Evolutionary conservation across 306 rosid genomes (phyloP).

Genomic region (Acacia confusa): DNA sequence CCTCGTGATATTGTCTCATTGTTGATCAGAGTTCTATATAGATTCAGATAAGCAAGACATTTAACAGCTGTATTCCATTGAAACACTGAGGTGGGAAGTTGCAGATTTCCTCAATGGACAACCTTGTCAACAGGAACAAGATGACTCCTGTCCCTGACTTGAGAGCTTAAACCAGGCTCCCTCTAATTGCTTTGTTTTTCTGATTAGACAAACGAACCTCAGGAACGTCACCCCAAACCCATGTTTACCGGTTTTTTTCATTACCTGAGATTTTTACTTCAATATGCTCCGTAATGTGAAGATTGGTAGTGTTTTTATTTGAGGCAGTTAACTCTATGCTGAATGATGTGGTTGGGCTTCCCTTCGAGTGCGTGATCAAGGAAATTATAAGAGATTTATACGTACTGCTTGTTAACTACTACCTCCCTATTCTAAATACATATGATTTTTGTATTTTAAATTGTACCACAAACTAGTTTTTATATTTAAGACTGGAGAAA

Average conservation of each 20-base stretch:
- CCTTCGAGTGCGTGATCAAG: background rate
- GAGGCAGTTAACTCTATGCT: background rate
- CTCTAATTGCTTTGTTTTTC: background rate
- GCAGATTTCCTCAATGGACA: background rate
- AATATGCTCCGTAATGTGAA: background rate
- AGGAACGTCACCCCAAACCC: background rate
- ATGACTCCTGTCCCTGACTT: background rate
- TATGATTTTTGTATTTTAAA: too few relatives aligned
- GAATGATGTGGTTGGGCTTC: background rate
- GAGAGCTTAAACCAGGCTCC: background rate
- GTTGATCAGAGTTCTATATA: background rate
- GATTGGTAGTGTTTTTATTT: background rate
- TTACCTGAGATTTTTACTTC: background rate
- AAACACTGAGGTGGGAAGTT: background rate
- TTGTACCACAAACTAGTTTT: too few relatives aligned
- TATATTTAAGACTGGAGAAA: too few relatives aligned
- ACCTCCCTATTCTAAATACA: too few relatives aligned
- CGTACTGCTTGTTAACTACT: too few relatives aligned
- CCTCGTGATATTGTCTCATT: background rate
- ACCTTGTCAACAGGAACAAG: background rate
- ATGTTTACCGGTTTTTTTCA: background rate
- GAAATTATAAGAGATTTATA: background rate
- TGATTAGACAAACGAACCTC: background rate
- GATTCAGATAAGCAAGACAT: background rate
- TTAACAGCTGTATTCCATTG: background rate